Evolutionary conservation across 2,329 filamentous ascomycete genomes (phyloP), one percentile per base, ranked within the genome.

Genomic region (Sporothrix sp.): DNA sequence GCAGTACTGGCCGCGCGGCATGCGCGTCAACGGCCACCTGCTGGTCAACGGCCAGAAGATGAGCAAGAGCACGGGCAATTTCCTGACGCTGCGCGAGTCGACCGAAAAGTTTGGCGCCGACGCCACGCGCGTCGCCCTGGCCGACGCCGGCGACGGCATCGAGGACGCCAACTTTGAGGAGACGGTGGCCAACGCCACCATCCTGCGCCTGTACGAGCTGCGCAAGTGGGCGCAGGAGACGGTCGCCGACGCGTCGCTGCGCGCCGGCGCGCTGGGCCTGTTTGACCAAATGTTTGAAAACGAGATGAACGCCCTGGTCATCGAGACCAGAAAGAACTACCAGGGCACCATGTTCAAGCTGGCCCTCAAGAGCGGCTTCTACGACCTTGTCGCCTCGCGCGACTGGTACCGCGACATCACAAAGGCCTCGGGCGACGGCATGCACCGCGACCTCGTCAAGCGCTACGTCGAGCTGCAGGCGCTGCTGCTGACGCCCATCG

Each of bases 161-260:
- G 85, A 88, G 56, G 93, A 98, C 67, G 90, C 91, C 60, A 98
- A 98, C 73, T 95, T 98, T 58, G 93, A 96, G 62, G 93, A 98
- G 71, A 81, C 85, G 50, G 89, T 96, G 35, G 93, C 93, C 36
- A 93, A 97, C 68, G 87, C 84, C 65, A 90, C 83, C 63, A 94
- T 96, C 61, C 75, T 97, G 56, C 83, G 89, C 61, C 78, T 97
- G 48, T 90, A 81, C 64, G 80, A 74, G 62, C 61, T 84, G 79
- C 62, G 87, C 63, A 87, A 95, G 66, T 97, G 91, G 91, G 90
- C 87, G 56, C 88, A 97, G 68, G 87, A 95, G 62, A 78, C 87
- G 61, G 70, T 85, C 51, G 79, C 91, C 52, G 73, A 85, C 61
- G 68, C 72, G 20, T 76, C 78, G 52, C 82, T 95, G 62, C 83